Evolutionary conservation across 176 grass and related monocot genomes (phyloP).

Genomic region (Triticum dicoccoides): DNA sequence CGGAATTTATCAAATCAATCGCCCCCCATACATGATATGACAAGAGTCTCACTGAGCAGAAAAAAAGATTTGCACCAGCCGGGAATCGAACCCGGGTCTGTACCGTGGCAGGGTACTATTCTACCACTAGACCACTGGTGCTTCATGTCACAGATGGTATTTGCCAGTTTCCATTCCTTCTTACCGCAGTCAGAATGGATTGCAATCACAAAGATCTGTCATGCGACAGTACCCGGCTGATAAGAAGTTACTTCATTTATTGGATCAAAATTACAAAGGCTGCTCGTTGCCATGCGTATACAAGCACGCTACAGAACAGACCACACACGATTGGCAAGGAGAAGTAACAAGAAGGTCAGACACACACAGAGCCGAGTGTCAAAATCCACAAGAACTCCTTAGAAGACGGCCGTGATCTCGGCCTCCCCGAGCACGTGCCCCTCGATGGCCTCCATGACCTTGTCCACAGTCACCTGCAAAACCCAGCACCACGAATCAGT

Average conservation of each 20-base stretch:
- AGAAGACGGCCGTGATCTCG: constrained; percentile 65
- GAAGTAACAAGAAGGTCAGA: background rate
- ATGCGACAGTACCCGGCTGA: background rate
- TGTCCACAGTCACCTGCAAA: constrained; percentile 71
- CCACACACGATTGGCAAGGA: background rate
- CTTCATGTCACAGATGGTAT: fast-evolving
- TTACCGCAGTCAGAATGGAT: background rate
- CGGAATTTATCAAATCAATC: no score
- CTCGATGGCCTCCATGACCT: constrained; percentile 60
- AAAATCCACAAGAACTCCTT: background rate
- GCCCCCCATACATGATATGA: no score
- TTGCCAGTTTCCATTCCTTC: no score
- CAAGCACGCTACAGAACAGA: background rate
- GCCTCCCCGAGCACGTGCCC: constrained; percentile 72
- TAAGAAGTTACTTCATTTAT: constrained; percentile 24
- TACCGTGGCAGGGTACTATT: constrained; percentile 80
- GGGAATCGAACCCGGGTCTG: constrained; percentile 59
- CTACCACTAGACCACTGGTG: constrained; percentile 78
- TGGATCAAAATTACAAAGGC: constrained; percentile 13
- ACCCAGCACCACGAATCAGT: background rate
- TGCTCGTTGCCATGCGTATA: background rate
- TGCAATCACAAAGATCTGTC: background rate
- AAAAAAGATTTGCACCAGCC: constrained; percentile 29
- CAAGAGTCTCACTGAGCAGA: no score
- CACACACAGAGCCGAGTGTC: background rate